Base-by-base conservation (phyloP, 176 grass and related monocot genomes). In the Stipa capillata region DNA sequence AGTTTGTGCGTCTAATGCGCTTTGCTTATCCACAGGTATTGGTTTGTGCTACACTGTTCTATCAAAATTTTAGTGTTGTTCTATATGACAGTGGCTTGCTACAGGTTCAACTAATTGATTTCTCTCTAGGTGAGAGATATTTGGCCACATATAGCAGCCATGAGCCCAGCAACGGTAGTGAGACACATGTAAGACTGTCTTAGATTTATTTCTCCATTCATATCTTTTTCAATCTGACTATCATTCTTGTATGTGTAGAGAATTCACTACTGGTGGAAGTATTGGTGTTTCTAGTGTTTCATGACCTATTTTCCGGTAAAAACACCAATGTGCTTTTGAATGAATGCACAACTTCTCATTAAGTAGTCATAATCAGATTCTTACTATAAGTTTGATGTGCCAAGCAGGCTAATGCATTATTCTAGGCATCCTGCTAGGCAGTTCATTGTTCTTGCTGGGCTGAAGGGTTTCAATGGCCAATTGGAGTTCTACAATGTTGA, bases 361-460 rank as follows among this genome's bases (percentile, higher is more conserved):
- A 65, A 29, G 34, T 35, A 64, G 8, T 28, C 6, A 14, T 39
- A n/a, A 18, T 20, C 5, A 15, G 34, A 40, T 79, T 47, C 72
- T 83, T 39, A 77, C 55, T 63, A n/a, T 87, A 54, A 35, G 76
- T 60, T 15, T 87, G 65, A 42, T 79, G 63, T 87, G 4, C 76
- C 27, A 97, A 97, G 85, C 93, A 97, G 64, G 93, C 90, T 97
- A n/a, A n/a, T n/a, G n/a, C n/a, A n/a, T n/a, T n/a, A n/a, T n/a
- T n/a, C n/a, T n/a, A n/a, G n/a, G n/a, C n/a, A 90, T 71, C 93
- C 93, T 75, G 79, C 85, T 58, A 90, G 93, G 0, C 79, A 72
- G 17, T 97, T 86, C 56, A 86, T 97, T 45, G 82, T 97, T 59
- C 85, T 97, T 77, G 93, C 93, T 35, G 93, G 93, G 7, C 79